Conservation (phyloP, 352 stramenopile species). For the Globisporangium spinosum region DNA sequence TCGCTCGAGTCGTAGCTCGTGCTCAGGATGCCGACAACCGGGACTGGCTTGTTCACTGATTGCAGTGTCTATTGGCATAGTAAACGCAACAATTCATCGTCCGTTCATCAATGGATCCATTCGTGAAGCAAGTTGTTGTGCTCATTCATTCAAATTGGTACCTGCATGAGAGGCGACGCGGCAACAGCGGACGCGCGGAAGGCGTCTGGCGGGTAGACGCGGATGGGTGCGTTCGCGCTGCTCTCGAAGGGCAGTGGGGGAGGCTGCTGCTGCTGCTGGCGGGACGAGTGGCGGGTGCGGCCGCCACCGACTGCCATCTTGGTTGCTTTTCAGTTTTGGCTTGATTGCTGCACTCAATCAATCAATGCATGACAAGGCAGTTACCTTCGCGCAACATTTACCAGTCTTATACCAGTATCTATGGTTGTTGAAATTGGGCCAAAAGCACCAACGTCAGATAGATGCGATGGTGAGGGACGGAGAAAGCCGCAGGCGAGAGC, state of each 20-base stretch:
- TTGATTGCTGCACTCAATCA: background rate
- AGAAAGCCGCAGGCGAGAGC: background rate
- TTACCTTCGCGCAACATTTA: background rate
- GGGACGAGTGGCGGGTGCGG: constrained; percentile 6
- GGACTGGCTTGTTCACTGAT: constrained; percentile 28
- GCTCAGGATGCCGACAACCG: constrained; percentile 50
- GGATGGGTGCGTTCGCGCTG: constrained; percentile 39
- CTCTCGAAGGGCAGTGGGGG: constrained; percentile 30
- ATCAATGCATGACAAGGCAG: no score
- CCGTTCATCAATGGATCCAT: background rate
- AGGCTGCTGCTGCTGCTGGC: constrained; percentile 9
- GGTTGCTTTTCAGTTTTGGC: background rate
- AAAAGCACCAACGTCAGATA: background rate
- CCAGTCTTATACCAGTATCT: background rate
- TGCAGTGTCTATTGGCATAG: constrained; percentile 39
- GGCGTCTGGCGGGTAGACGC: constrained; percentile 48
- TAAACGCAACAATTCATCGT: background rate
- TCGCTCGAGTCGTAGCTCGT: constrained; percentile 30
- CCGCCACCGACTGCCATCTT: constrained; percentile 1
- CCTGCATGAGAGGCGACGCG: constrained; percentile 15
- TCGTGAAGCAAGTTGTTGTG: no score
- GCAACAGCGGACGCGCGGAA: constrained; percentile 17
- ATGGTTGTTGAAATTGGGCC: no score
- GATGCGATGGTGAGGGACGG: constrained; percentile 4
- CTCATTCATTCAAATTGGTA: background rate